A percentile compares a stretch with the other conserved stretches of the same genome.
Conservation (phyloP, 805 yeast genomes). For the Aciculoconidium aculeatum region DNA sequence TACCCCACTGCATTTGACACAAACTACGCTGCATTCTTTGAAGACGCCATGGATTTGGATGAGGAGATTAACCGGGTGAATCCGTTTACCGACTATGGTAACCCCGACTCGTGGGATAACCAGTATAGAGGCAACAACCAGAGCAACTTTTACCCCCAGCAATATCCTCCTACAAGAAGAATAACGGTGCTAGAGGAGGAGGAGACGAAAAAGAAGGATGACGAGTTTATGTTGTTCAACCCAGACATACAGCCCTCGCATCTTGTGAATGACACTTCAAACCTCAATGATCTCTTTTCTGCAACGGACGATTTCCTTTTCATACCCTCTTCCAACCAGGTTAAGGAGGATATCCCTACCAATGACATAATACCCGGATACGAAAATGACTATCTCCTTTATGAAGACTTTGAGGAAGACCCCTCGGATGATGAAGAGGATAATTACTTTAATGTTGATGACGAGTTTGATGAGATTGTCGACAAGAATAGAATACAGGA, state of each 20-base stretch:
- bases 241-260: conserved; percentile 39
- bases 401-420: conserved; percentile 35
- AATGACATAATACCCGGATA: conserved; percentile 23
- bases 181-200: conserved; percentile 29
- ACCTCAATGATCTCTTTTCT: conserved; percentile 11
- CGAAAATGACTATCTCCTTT: conserved; percentile 29
- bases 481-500: conserved; percentile 5
- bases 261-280: conserved; percentile 20
- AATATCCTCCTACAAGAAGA: conserved; percentile 16
- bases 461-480: conserved; percentile 19
- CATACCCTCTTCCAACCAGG: conserved; percentile 15
- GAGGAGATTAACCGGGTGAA: conserved; percentile 6
- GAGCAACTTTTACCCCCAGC: no score
- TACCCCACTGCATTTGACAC: conserved; percentile 3
- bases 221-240: conserved; percentile 33
- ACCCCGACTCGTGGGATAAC: conserved; percentile 27
- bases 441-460: conserved; percentile 33
- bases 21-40: conserved; percentile 3
- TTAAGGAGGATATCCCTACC: conserved; percentile 8
- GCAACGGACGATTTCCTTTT: conserved; percentile 22
- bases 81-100: conserved; percentile 37
- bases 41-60: conserved; percentile 11
- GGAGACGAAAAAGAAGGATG: conserved; percentile 20
- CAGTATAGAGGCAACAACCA: no score
- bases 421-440: conserved; percentile 37